Conservation (phyloP, 2,329 filamentous ascomycete genomes). For the Anisogramma anomala region DNA sequence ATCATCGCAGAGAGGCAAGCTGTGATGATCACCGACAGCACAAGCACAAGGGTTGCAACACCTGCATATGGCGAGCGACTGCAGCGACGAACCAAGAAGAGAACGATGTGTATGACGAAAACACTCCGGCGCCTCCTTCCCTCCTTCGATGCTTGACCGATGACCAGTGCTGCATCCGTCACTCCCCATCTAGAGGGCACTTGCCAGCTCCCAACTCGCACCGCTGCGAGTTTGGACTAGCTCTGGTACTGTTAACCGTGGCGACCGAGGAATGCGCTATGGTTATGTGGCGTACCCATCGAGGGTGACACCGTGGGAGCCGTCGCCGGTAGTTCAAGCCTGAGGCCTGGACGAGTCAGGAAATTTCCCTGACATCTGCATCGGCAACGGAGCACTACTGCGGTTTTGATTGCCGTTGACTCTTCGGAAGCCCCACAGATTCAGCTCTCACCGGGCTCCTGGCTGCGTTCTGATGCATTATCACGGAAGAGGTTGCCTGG, state of each 20-base stretch:
- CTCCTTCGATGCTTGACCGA: background rate
- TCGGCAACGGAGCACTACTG: constrained; percentile 1
- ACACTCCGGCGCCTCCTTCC: background rate
- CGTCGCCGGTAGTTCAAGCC: no score
- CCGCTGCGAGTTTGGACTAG: background rate
- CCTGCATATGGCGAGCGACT: background rate
- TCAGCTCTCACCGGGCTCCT: no score
- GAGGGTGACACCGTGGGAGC: constrained; percentile 3
- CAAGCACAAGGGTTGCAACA: background rate
- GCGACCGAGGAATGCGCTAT: constrained; percentile 1
- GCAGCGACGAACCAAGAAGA: background rate
- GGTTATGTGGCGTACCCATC: constrained; percentile 1
- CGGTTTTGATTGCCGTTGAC: no score
- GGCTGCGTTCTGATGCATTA: constrained; percentile 9
- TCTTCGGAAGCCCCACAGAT: no score
- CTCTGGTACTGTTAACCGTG: constrained; percentile 1
- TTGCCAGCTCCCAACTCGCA: background rate
- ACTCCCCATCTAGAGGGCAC: background rate
- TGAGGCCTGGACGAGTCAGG: constrained; percentile 2
- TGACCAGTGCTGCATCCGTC: constrained; percentile 6
- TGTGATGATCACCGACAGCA: background rate
- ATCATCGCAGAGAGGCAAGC: no score
- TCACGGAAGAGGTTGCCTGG: constrained; percentile 5
- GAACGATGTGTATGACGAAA: background rate
- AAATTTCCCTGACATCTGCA: constrained; percentile 4